A percentile compares a stretch with the other conserved stretches of the same genome.
phyloP scores from a whole-genome alignment of 2,329 filamentous ascomycete species.

The Venturia asperata region DNA sequence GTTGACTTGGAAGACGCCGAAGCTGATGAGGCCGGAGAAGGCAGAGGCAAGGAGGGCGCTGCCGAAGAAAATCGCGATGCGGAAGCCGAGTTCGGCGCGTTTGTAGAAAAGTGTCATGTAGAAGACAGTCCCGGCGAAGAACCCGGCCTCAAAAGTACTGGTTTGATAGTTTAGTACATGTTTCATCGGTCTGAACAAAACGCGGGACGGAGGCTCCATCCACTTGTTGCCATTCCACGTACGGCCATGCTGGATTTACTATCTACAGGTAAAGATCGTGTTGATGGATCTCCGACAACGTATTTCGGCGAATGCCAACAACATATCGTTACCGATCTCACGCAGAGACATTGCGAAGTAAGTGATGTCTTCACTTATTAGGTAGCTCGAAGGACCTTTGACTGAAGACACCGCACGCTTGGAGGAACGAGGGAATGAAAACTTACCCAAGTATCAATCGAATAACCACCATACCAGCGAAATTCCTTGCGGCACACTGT shows the following conservation, averaged over 20 bases:
- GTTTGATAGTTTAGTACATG: slow-evolving; percentile 29
- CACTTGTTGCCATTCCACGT: too few relatives aligned
- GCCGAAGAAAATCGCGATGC: slow-evolving; percentile 51
- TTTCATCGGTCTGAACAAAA: too few relatives aligned
- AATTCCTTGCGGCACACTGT: slow-evolving; percentile 44
- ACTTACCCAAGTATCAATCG: slow-evolving; percentile 40
- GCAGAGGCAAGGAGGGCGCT: slow-evolving; percentile 51
- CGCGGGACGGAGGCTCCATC: too few relatives aligned
- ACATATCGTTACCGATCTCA: too few relatives aligned
- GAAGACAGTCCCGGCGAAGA: slow-evolving; percentile 51
- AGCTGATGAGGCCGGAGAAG: slow-evolving; percentile 48
- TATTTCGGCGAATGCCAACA: too few relatives aligned
- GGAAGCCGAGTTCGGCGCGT: slow-evolving; percentile 48
- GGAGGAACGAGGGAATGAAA: not conserved
- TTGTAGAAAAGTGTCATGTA: slow-evolving; percentile 55
- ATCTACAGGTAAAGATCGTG: too few relatives aligned
- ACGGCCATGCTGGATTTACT: too few relatives aligned
- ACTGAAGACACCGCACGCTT: too few relatives aligned
- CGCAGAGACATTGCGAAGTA: too few relatives aligned
- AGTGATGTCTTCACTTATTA: too few relatives aligned
- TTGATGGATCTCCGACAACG: too few relatives aligned
- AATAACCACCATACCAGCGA: slow-evolving; percentile 43
- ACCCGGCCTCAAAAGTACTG: slow-evolving; percentile 47
- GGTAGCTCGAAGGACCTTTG: too few relatives aligned
- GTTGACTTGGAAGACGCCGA: slow-evolving; percentile 45